These are phyloP conservation scores for Copromyces sp. DNA, from an alignment of 495 filamentous ascomycete species.

Conservation along the genomic window DNA sequence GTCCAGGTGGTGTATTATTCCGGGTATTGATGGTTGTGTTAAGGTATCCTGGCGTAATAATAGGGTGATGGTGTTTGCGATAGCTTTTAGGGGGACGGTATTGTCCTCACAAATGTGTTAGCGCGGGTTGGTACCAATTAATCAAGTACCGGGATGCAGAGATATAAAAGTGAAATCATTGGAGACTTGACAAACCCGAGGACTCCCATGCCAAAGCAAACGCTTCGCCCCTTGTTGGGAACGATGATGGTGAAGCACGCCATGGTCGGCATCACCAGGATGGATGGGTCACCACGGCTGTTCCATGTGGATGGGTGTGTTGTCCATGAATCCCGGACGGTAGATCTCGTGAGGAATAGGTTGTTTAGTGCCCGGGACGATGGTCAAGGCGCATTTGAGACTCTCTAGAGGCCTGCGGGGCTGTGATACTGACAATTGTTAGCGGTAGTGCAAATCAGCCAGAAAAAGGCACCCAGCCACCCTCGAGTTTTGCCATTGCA, in stretches of 20 bases:
- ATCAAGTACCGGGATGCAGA: not conserved
- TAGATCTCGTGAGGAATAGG: not conserved
- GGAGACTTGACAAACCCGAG: not conserved
- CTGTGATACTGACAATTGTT: not conserved
- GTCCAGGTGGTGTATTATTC: not conserved
- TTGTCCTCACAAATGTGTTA: not conserved
- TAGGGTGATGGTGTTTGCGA: not conserved
- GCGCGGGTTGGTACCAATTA: not conserved
- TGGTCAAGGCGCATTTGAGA: not conserved
- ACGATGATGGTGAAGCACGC: not conserved
- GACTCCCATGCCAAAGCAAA: not conserved
- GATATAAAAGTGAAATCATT: not conserved
- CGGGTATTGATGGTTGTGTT: not conserved
- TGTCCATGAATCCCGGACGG: not conserved
- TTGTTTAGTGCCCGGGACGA: not conserved
- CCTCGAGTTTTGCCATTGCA: not conserved
- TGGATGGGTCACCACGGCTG: not conserved
- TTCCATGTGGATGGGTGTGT: not conserved
- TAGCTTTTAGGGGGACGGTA: not conserved
- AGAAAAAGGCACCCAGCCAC: too few species aligned
- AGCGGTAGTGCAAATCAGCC: not conserved
- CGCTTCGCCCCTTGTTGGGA: not conserved
- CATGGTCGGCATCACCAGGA: not conserved
- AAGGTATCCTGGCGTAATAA: not conserved
- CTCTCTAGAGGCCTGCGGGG: not conserved